Evolutionary conservation across 2,329 filamentous ascomycete species (phyloP).

Genomic region (Fonsecaea pedrosoi): DNA sequence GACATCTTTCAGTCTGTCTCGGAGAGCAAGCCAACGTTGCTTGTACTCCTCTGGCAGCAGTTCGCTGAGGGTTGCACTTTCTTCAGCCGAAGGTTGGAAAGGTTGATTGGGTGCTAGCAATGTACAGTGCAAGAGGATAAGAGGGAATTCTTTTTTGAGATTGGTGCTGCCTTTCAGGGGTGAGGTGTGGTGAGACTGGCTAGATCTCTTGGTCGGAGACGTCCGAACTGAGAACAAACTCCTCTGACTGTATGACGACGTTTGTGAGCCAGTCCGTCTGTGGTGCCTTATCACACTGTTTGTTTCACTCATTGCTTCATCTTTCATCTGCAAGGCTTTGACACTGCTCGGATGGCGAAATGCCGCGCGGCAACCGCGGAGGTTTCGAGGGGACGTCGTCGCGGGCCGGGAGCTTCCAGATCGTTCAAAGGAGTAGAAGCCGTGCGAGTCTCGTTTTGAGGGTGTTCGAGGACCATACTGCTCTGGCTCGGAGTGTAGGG

Average conservation of each 20-base stretch:
- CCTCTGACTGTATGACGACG: conserved; percentile 35
- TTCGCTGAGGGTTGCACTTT: conserved; percentile 55
- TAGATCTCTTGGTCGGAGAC: conserved; percentile 37
- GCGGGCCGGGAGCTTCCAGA: neutral
- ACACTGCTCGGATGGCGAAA: conserved; percentile 57
- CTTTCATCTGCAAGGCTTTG: conserved; percentile 52
- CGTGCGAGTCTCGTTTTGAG: conserved; percentile 23
- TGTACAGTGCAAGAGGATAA: conserved; percentile 67
- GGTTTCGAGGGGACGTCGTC: conserved; percentile 16
- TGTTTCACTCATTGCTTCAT: conserved; percentile 48
- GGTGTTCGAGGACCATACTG: conserved; percentile 30
- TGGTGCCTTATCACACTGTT: conserved; percentile 48
- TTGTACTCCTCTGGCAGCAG: conserved; percentile 56
- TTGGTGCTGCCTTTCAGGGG: conserved; percentile 42
- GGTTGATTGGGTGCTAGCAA: conserved; percentile 61
- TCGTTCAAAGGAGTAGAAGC: conserved; percentile 4
- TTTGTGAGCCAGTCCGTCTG: conserved; percentile 31
- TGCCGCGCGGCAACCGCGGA: conserved; percentile 44
- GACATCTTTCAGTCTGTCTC: conserved; percentile 61
- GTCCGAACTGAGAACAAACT: conserved; percentile 33
- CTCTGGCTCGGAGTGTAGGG: conserved; percentile 20
- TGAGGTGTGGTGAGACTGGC: conserved; percentile 25
- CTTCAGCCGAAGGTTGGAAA: conserved; percentile 49
- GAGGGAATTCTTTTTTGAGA: conserved; percentile 57
- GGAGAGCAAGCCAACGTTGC: conserved; percentile 59